phyloP scores from a whole-genome alignment of 1,284 basidiomycete species.

The Bjerkandera adusta region DNA sequence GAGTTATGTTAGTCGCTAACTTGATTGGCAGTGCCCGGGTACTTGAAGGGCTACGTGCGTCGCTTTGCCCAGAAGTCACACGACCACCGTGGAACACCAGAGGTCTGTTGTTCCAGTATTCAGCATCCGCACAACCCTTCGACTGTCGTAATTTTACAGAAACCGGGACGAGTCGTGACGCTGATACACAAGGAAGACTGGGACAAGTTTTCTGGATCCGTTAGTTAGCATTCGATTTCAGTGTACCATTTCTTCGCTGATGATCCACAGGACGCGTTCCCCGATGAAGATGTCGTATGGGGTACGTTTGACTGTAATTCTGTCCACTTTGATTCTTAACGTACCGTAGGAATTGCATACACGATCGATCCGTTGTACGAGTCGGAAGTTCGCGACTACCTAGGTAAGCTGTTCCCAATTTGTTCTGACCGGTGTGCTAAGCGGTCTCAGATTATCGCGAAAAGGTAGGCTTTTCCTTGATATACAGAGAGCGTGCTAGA shows the following conservation, averaged over 20 bases:
- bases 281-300: conserved; percentile 82
- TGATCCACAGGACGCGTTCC: conserved; percentile 64
- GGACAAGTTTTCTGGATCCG: conserved; percentile 66
- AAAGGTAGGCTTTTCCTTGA: conserved; percentile 47
- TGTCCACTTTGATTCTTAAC: background rate
- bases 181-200: conserved; percentile 84
- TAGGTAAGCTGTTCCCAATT: conserved; percentile 51
- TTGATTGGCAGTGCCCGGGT: conserved; percentile 64
- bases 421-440: background rate
- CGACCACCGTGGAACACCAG: conserved; percentile 82
- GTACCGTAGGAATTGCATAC: conserved; percentile 66
- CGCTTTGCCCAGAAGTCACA: conserved; percentile 86
- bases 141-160: too few relatives aligned
- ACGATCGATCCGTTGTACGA: conserved; percentile 78
- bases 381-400: conserved; percentile 74
- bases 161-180: conserved; percentile 85
- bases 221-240: conserved; percentile 29
- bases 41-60: conserved; percentile 82
- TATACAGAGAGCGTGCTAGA: background rate
- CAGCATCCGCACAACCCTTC: background rate
- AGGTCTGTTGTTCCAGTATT: conserved; percentile 42
- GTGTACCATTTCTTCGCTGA: background rate
- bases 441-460: conserved; percentile 67
- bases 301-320: conserved; percentile 41
- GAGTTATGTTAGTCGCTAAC: background rate